Conservation (phyloP, 2,329 filamentous ascomycete genomes). For the Graphilbum fragrans region DNA sequence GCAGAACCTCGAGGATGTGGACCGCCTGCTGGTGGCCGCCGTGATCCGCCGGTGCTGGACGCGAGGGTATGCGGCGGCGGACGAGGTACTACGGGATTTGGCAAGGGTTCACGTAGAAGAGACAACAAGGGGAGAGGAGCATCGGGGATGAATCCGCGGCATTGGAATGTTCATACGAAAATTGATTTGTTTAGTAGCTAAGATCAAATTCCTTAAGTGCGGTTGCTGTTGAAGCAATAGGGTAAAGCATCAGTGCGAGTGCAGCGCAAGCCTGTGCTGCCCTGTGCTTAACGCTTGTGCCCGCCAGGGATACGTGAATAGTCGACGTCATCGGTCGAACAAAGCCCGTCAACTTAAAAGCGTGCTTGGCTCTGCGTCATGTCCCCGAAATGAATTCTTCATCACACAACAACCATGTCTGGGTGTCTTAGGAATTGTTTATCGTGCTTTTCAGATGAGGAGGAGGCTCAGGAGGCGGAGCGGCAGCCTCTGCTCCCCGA, state of each 20-base stretch:
- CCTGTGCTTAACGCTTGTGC: no score
- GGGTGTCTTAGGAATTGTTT: no score
- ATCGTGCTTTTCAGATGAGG: neutral
- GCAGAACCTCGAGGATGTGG: constrained; percentile 1
- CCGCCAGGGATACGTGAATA: no score
- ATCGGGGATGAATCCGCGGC: neutral
- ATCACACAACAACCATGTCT: no score
- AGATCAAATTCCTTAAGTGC: no score
- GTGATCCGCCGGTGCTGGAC: constrained; percentile 2
- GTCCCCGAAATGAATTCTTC: no score
- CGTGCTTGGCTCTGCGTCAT: no score
- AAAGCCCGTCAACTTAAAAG: no score
- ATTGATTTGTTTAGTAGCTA: neutral
- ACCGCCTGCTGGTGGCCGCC: constrained; percentile 1
- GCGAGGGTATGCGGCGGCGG: neutral
- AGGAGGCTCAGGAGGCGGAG: constrained; percentile 13
- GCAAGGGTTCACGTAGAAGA: neutral
- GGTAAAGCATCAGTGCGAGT: no score
- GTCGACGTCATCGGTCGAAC: no score
- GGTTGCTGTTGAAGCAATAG: no score
- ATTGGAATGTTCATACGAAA: neutral
- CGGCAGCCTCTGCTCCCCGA: constrained; percentile 70
- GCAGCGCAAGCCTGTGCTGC: no score
- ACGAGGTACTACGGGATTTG: neutral
- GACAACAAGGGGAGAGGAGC: neutral